Percentiles rank a stretch among this genome's conserved stretches.
Conservation (phyloP, 1,284 basidiomycete genomes). For the Pseudozyma hubeiensis region DNA sequence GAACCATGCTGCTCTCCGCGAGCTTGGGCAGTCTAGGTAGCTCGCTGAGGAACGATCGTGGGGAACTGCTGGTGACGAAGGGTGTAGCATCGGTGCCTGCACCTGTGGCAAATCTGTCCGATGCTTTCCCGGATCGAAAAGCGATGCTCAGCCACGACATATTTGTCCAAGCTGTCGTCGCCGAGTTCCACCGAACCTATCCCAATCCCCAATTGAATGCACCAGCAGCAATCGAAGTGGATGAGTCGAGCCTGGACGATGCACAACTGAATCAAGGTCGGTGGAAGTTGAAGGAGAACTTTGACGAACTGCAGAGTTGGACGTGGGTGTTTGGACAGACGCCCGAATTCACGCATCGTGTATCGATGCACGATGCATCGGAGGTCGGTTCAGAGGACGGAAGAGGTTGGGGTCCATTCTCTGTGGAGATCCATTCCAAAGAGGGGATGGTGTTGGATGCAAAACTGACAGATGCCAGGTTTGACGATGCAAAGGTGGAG, state of each 20-base stretch:
- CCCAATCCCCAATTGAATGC: neutral
- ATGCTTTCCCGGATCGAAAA: conserved; percentile 70
- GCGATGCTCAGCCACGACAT: conserved; percentile 74
- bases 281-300: conserved; percentile 38
- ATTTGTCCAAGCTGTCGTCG: conserved; percentile 80
- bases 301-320: conserved; percentile 77
- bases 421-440: conserved; percentile 43
- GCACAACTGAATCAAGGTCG: conserved; percentile 16
- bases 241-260: conserved; percentile 22
- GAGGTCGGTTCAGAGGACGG: conserved; percentile 8
- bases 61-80: conserved; percentile 79
- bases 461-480: conserved; percentile 24
- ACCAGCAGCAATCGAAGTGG: conserved; percentile 18
- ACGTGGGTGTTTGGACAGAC: conserved; percentile 94
- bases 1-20: conserved; percentile 89
- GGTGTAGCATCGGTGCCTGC: conserved; percentile 92
- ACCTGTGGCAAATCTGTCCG: conserved; percentile 84
- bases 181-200: conserved; percentile 79
- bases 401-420: conserved; percentile 26
- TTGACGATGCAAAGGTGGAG: conserved; percentile 19
- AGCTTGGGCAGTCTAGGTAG: conserved; percentile 53
- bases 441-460: conserved; percentile 48
- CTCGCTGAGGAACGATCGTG: conserved; percentile 75
- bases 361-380: conserved; percentile 20
- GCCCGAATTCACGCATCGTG: conserved; percentile 80